phyloP scores from a whole-genome alignment of 768 basidiomycete genomes.

The Boletus barrowsii region DNA sequence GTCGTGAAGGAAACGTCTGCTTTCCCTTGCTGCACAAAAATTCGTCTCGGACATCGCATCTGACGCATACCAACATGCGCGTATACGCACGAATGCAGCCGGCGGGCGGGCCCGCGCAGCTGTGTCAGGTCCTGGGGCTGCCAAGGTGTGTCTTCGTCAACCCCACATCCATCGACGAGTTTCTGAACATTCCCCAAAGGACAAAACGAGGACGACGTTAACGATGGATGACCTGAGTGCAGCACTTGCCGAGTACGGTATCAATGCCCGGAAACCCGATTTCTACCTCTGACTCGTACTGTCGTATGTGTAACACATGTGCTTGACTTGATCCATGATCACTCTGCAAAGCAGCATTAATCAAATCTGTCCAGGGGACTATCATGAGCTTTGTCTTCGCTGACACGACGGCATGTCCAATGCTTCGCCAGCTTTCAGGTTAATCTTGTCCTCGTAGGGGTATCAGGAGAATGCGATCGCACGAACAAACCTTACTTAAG shows the following conservation, averaged over 20 bases:
- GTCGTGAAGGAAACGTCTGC: slow-evolving; percentile 74
- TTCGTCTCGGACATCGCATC: slow-evolving; percentile 96
- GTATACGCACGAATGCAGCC: slow-evolving; percentile 86
- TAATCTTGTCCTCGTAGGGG: no score
- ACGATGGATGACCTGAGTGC: slow-evolving; percentile 97
- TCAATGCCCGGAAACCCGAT: slow-evolving; percentile 90
- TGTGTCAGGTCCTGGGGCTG: slow-evolving; percentile 53
- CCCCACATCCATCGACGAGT: slow-evolving; percentile 1
- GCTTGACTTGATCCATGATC: slow-evolving; percentile 1
- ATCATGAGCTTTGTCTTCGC: background rate
- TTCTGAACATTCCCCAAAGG: slow-evolving; percentile 41
- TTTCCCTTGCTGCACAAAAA: slow-evolving; percentile 95
- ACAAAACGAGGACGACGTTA: slow-evolving; percentile 88
- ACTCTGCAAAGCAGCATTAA: background rate
- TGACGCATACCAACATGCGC: slow-evolving; percentile 97
- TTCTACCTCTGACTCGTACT: slow-evolving; percentile 66
- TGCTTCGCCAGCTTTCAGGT: no score
- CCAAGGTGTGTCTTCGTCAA: slow-evolving; percentile 49
- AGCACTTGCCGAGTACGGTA: slow-evolving; percentile 93
- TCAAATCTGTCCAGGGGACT: background rate
- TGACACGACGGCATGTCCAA: no score
- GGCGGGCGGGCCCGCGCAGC: slow-evolving; percentile 66
- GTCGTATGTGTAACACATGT: slow-evolving; percentile 1
- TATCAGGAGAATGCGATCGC: no score
- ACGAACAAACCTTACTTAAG: background rate